Conservation (phyloP, 2,329 filamentous ascomycete species). For the Nemania bipapillata region DNA sequence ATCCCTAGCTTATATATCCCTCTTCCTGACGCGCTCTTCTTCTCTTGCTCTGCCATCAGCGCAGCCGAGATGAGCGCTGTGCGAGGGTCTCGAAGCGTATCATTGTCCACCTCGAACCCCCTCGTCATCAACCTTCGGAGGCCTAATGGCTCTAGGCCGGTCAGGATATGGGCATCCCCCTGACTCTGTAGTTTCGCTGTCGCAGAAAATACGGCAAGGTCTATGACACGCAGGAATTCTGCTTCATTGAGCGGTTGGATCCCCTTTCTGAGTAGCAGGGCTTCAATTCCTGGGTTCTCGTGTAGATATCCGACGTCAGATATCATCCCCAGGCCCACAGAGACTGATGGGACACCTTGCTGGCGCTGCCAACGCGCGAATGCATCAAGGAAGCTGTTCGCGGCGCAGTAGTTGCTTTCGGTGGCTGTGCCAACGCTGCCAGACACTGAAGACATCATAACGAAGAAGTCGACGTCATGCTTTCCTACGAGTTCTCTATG, state of each 20-base stretch:
- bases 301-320: conserved; percentile 51
- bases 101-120: conserved; percentile 14
- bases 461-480: conserved; percentile 50
- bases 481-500: conserved; percentile 14
- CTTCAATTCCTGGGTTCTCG: conserved; percentile 45
- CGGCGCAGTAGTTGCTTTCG: conserved; percentile 53
- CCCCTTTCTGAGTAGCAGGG: conserved; percentile 33
- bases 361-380: conserved; percentile 44
- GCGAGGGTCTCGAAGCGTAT: not conserved
- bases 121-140: not conserved
- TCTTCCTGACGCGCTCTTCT: conserved; percentile 1
- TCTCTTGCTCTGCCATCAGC: conserved; percentile 4
- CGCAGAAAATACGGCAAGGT: conserved; percentile 42
- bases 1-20: no score
- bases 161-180: conserved; percentile 39
- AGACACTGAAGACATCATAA: conserved; percentile 44
- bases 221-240: conserved; percentile 44
- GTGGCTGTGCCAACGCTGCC: conserved; percentile 47
- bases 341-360: conserved; percentile 42
- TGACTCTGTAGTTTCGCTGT: no score
- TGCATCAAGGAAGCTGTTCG: conserved; percentile 52
- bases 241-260: conserved; percentile 40
- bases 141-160: conserved; percentile 38
- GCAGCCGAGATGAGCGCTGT: not conserved
- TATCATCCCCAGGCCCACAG: conserved; percentile 50